Evolutionary conservation across 345 rosid genomes (phyloP).

Genomic region (Noccaea caerulescens): DNA sequence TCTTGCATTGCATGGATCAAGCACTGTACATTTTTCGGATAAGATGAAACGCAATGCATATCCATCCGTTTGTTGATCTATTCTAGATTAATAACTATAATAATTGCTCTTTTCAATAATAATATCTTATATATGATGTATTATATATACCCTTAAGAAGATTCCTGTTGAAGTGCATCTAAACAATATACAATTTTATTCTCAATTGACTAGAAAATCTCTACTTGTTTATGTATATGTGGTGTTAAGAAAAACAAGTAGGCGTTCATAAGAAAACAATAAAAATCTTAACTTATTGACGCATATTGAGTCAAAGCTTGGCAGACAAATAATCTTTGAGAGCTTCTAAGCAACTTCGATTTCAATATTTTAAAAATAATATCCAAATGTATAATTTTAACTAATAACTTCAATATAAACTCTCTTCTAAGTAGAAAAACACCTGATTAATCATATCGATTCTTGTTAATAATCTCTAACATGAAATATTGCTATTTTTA

Average conservation of each 20-base stretch:
- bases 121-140: neutral
- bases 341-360: constrained; percentile 37
- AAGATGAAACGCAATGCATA: neutral
- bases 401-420: neutral
- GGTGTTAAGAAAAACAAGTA: neutral
- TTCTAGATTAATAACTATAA: neutral
- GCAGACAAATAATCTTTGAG: constrained; percentile 11
- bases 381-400: neutral
- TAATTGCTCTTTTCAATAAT: neutral
- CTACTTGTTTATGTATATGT: neutral
- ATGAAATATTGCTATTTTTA: neutral
- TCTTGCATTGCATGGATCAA: constrained; percentile 21
- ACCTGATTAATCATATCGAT: constrained; percentile 3
- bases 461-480: constrained; percentile 13
- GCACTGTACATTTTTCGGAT: constrained; percentile 2
- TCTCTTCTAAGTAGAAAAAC: neutral
- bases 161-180: constrained; percentile 10
- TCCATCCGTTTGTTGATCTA: neutral
- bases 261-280: neutral
- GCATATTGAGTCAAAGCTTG: constrained; percentile 41
- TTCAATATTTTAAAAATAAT: neutral
- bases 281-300: constrained; percentile 36
- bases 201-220: neutral
- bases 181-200: constrained; percentile 6
- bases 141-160: neutral